phyloP scores from a whole-genome alignment of 73 alveolate species.

The Blepharisma stoltei region DNA sequence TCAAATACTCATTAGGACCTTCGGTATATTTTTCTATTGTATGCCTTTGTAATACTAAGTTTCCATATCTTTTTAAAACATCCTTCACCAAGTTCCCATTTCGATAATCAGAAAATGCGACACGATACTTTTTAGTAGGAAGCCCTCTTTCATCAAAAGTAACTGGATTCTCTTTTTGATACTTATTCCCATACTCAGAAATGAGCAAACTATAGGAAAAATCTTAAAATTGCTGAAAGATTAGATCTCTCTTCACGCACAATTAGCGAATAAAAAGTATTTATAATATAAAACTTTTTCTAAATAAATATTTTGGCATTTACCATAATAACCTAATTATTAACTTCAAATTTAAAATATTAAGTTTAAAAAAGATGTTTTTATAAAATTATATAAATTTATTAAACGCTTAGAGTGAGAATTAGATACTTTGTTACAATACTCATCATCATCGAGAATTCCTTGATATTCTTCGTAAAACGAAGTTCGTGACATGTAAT shows the following conservation, averaged over 20 bases:
- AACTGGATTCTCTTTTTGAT: neutral
- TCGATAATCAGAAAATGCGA: slow-evolving; percentile 5
- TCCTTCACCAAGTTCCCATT: slow-evolving; percentile 15
- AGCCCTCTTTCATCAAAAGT: slow-evolving; percentile 5
- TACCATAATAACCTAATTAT: too few species aligned
- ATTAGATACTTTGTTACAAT: neutral
- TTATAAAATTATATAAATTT: too few species aligned
- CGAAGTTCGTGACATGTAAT: neutral
- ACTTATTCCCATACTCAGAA: too few species aligned
- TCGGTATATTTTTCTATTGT: neutral
- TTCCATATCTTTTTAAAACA: neutral
- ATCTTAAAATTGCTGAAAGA: too few species aligned
- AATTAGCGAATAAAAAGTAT: too few species aligned
- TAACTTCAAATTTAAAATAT: too few species aligned
- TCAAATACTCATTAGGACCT: neutral
- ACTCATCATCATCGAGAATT: slow-evolving; percentile 8
- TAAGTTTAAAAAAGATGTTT: too few species aligned
- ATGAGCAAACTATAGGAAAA: too few species aligned
- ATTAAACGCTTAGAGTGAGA: too few species aligned
- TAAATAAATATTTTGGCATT: too few species aligned
- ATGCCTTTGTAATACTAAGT: neutral
- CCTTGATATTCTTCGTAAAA: neutral
- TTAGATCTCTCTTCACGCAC: too few species aligned
- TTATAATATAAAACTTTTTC: too few species aligned
- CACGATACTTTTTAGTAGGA: slow-evolving; percentile 5